Evolutionary conservation across 768 basidiomycete species (phyloP).

Genomic region (Cubamyces sp.): DNA sequence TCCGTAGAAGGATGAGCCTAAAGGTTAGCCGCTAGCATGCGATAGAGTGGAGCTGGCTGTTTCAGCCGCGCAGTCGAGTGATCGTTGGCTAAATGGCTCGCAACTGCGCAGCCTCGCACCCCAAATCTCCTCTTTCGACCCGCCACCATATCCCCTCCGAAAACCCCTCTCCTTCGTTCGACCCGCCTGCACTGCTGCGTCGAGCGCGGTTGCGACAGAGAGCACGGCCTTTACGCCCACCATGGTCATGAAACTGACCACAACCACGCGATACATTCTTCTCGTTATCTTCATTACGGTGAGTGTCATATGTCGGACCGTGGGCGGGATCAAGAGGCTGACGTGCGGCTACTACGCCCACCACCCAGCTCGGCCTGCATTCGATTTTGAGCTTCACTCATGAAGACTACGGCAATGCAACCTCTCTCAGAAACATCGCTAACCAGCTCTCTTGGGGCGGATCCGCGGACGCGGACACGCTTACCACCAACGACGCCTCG

Average conservation of each 20-base stretch:
- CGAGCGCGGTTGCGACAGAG: background rate
- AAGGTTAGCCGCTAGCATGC: too few relatives aligned
- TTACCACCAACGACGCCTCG: conserved; percentile 7
- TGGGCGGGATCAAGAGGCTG: background rate
- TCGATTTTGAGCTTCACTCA: conserved; percentile 69
- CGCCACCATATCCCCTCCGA: background rate
- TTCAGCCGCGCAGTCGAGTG: background rate
- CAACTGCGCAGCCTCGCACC: background rate
- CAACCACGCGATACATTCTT: conserved; percentile 37
- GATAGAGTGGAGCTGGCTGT: conserved; percentile 2
- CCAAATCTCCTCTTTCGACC: background rate
- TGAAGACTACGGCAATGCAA: conserved; percentile 63
- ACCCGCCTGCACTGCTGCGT: background rate
- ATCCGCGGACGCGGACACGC: conserved; percentile 4
- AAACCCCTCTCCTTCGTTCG: background rate
- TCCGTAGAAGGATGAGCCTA: background rate
- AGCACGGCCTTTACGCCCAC: background rate
- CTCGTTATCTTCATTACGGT: conserved; percentile 38
- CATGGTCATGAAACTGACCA: conserved; percentile 31
- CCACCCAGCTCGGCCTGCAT: conserved; percentile 43
- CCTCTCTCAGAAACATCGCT: conserved; percentile 49
- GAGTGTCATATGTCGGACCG: conserved; percentile 9
- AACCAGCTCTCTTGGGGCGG: conserved; percentile 34
- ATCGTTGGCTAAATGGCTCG: background rate
- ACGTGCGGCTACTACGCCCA: background rate